A percentile compares a stretch with the other conserved stretches of the same genome.
Conservation (phyloP, 2,329 filamentous ascomycete genomes). For the Hypoxylon sp. region DNA sequence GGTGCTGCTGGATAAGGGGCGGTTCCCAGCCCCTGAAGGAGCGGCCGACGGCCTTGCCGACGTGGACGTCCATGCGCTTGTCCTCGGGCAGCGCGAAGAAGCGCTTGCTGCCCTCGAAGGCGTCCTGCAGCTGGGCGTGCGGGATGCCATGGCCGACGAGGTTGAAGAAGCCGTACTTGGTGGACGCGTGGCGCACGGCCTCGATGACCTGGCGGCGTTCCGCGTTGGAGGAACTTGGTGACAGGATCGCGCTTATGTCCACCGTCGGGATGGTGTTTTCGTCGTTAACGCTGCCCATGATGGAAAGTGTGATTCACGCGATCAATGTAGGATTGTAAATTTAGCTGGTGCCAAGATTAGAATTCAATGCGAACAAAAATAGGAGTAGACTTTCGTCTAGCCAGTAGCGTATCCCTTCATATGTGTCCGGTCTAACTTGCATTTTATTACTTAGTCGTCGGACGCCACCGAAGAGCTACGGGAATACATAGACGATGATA, state of each 20-base stretch:
- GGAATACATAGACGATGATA: not conserved
- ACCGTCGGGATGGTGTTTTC: not conserved
- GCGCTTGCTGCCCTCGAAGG: constrained; percentile 38
- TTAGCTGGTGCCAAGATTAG: not conserved
- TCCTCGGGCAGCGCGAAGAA: constrained; percentile 43
- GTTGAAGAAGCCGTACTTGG: constrained; percentile 51
- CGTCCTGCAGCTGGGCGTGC: constrained; percentile 34
- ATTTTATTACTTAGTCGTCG: not conserved
- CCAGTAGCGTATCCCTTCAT: not conserved
- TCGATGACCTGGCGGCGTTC: not conserved
- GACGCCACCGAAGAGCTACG: not conserved
- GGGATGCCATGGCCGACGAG: constrained; percentile 52
- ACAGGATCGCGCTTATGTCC: not conserved
- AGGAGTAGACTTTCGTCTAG: not conserved
- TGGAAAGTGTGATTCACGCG: not conserved
- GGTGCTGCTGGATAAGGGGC: not conserved
- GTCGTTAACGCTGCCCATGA: not conserved
- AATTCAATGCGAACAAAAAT: not conserved
- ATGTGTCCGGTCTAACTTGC: not conserved
- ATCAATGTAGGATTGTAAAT: not conserved
- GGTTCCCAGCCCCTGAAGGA: not conserved
- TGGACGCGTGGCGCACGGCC: not conserved
- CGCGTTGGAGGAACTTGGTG: not conserved
- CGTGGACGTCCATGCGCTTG: not conserved
- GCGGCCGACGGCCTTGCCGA: not conserved